These are phyloP conservation scores for Elongisporangium senticosum DNA, from an alignment of 352 stramenopile species.

Conservation along the genomic window DNA sequence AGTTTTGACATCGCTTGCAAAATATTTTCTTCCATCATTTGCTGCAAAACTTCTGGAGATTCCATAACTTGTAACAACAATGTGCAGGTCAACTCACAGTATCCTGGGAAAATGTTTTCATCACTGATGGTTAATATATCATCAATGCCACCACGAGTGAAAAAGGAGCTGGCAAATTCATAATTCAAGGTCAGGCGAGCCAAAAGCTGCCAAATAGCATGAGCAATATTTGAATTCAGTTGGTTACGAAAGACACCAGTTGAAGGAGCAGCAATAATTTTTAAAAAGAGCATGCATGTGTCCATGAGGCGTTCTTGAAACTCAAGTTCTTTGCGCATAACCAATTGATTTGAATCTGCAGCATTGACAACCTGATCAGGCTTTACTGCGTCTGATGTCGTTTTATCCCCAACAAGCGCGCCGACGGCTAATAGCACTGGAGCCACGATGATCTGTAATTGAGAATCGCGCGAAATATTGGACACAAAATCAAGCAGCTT, in stretches of 20 bases:
- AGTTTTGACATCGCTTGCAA: conserved; percentile 69
- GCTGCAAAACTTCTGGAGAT: conserved; percentile 77
- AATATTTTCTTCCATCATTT: conserved; percentile 87
- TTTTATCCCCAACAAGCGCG: conserved; percentile 22
- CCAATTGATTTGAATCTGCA: background rate
- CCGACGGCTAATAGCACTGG: conserved; percentile 66
- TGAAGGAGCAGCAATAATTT: background rate
- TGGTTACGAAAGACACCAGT: background rate
- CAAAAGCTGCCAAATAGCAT: conserved; percentile 73
- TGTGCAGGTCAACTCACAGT: conserved; percentile 65
- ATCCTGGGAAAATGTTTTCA: conserved; percentile 48
- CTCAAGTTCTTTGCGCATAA: background rate
- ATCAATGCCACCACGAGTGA: conserved; percentile 45
- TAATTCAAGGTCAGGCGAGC: conserved; percentile 66
- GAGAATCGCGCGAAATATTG: background rate
- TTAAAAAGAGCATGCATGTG: conserved; percentile 2
- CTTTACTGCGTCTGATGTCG: conserved; percentile 13
- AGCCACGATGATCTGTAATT: conserved; percentile 33
- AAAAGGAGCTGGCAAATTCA: conserved; percentile 62
- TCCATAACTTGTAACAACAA: conserved; percentile 73
- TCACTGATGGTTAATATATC: conserved; percentile 44
- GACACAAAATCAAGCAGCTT: conserved; percentile 40
- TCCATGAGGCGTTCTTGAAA: conserved; percentile 16
- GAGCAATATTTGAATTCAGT: conserved; percentile 28
- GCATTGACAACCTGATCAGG: conserved; percentile 26